These are phyloP conservation scores for Buddleja alternifolia DNA, from an alignment of 257 asterid genomes.

Conservation along the genomic window DNA sequence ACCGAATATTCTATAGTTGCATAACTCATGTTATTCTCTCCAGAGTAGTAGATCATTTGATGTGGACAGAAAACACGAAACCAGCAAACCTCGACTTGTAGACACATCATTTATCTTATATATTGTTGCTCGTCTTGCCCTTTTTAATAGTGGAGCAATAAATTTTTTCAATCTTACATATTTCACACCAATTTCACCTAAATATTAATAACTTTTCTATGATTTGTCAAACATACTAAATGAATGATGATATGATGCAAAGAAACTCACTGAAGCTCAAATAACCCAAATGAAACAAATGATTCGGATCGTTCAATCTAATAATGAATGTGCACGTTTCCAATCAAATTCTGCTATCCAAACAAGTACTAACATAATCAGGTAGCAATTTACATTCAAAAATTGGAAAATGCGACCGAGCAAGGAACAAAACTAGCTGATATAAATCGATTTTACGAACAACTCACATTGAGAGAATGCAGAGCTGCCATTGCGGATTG, in stretches of 20 bases:
- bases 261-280: neutral
- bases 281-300: neutral
- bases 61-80: neutral
- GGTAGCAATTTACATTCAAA: neutral
- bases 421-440: neutral
- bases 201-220: neutral
- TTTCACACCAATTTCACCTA: neutral
- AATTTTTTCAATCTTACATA: neutral
- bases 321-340: too few species aligned
- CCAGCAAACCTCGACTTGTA: neutral
- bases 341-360: neutral
- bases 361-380: neutral
- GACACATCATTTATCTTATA: neutral
- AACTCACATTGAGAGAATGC: constrained; percentile 82
- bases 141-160: neutral
- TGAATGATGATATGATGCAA: neutral
- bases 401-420: neutral
- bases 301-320: too few species aligned
- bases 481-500: constrained; percentile 88
- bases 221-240: neutral
- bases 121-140: neutral
- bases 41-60: neutral
- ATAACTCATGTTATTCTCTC: neutral
- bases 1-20: neutral
- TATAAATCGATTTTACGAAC: constrained; percentile 13